Conservation (phyloP, 139 green algal species). For the Desmodesmus armatus region DNA sequence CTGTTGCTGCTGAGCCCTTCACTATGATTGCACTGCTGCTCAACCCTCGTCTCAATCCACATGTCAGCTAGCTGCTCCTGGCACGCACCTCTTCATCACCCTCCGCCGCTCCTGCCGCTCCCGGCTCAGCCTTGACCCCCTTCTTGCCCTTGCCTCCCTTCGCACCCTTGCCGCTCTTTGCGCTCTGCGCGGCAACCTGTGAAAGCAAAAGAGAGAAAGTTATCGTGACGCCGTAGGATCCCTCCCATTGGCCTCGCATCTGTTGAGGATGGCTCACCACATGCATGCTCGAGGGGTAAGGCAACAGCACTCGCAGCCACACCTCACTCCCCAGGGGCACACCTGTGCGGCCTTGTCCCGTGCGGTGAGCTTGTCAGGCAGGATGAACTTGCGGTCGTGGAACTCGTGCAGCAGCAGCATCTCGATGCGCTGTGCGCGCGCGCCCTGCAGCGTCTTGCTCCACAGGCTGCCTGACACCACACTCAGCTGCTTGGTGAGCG, state of each 20-base stretch:
- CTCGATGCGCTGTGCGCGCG: constrained; percentile 96
- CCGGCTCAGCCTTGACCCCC: constrained; percentile 64
- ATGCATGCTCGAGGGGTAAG: no score
- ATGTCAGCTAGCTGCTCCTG: no score
- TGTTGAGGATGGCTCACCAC: no score
- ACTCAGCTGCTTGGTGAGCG: constrained; percentile 89
- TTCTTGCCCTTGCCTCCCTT: constrained; percentile 33
- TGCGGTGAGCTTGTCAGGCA: constrained; percentile 89
- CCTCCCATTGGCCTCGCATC: no score
- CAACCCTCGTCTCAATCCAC: no score
- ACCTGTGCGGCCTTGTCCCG: constrained; percentile 30
- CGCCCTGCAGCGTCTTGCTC: constrained; percentile 85
- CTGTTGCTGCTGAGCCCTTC: no score
- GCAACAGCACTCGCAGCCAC: no score
- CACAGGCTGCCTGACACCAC: constrained; percentile 87
- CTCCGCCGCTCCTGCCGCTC: constrained; percentile 21
- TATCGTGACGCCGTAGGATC: no score
- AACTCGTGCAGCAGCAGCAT: constrained; percentile 99
- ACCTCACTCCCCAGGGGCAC: no score
- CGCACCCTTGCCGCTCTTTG: background rate
- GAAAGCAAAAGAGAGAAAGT: background rate
- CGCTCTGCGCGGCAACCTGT: background rate
- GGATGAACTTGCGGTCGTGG: constrained; percentile 95
- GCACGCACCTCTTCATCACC: constrained; percentile 33
- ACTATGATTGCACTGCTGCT: no score